Evolutionary conservation across 2,329 filamentous ascomycete genomes (phyloP), one percentile per base, ranked within the genome.

Genomic region (Beauveria sp.): DNA sequence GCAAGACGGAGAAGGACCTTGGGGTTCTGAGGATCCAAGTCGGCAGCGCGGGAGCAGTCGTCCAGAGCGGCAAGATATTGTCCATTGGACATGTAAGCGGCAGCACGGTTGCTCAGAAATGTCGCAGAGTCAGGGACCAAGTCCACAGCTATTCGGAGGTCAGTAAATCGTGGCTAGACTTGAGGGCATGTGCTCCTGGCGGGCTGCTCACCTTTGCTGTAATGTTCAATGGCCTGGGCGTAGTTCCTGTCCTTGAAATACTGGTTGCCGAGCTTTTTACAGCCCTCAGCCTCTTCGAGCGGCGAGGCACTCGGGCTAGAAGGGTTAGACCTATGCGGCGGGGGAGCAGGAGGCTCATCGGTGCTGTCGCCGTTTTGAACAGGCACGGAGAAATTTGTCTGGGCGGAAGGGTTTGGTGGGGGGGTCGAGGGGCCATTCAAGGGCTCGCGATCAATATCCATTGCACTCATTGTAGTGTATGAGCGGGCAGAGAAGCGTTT

Each of bases 161-260:
- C 55, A 56, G 66, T 63, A 63, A 67, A 61, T 63, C 14, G 20
- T 52, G 47, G 12, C 40, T n/a, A n/a, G 26, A 2, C 5, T 8
- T 34, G 41, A 46, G 16, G 5, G 8, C 7, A 47, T 50, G 52
- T 62, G 61, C 64, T 7, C n/a, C 30, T 14, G n/a, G 20, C 22
- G 51, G 30, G 61, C 34, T 57, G 63, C 73, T 71, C 80, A 96
- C 93, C 93, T 84, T 96, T 96, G 67, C 90, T 91, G 75, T 97
- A 99, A 75, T 97, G 91, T 67, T 90, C 84, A 72, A 97, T 92
- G 26, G 94, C 93, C 71, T 89, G 88, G 63, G 81, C 78, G 74
- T 93, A 99, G 70, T 97, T 90, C 72, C 89, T 91, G 65, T 92
- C 90, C 79, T 97, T 97, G 84, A 97, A 99, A 71, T 91, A 93